Evolutionary conservation across 2,329 filamentous ascomycete genomes (phyloP).

Genomic region (Diatrype stigma): DNA sequence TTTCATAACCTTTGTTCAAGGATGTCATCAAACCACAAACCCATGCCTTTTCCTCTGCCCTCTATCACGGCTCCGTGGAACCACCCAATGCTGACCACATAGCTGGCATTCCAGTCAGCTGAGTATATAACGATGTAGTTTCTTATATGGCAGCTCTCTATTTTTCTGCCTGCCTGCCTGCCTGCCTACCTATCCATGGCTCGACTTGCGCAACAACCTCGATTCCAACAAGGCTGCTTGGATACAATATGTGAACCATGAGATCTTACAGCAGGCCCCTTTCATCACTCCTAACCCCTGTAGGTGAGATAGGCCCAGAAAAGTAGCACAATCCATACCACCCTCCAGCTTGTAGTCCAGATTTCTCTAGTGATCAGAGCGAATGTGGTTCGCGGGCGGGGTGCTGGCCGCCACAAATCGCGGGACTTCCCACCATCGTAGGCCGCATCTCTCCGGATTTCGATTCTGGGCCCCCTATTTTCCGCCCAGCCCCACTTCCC

Average conservation of each 20-base stretch:
- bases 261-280: neutral
- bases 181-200: neutral
- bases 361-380: constrained; percentile 56
- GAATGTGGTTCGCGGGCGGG: constrained; percentile 31
- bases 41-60: no score
- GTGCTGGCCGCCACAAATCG: constrained; percentile 22
- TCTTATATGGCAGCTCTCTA: neutral
- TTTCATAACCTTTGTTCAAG: no score
- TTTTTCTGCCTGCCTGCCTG: neutral
- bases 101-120: no score
- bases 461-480: constrained; percentile 45
- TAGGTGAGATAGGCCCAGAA: constrained; percentile 67
- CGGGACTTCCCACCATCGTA: constrained; percentile 32
- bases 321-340: constrained; percentile 57
- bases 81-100: no score
- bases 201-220: neutral
- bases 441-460: constrained; percentile 44
- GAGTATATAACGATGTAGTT: no score
- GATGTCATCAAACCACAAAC: no score
- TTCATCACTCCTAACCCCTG: constrained; percentile 44
- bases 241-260: neutral
- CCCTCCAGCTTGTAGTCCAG: constrained; percentile 55
- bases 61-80: no score
- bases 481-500: constrained; percentile 43
- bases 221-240: neutral